Evolutionary conservation across 768 basidiomycete genomes (phyloP), one percentile per base, ranked within the genome.

Genomic region (Tulasnella sp.): DNA sequence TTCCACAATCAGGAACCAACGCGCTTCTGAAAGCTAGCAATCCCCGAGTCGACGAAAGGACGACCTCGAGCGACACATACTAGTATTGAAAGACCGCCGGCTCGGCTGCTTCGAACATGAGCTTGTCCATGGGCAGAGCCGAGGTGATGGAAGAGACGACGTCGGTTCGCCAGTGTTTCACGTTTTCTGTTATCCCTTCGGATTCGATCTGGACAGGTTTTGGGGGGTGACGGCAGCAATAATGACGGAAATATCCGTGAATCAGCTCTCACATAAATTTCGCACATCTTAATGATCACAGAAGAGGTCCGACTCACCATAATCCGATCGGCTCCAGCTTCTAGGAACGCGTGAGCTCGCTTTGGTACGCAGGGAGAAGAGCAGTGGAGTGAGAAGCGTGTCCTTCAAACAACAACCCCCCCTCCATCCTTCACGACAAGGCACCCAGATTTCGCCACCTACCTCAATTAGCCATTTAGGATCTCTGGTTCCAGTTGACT

Each of bases 91-190:
- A 89, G 9, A 88, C 87, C 83, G 87, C 86, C 1, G 87, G 87
- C 81, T 88, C 88, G 12, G 89, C 88, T 8, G 87, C 88, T 82
- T 88, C 87, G 81, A 88, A 88, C 88, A 88, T 89, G 80, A 89
- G 85, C 79, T 88, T 87, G 58, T 87, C 86, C 64, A 86, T 85
- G 12, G 87, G 88, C 8, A 89, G 85, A 7, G 84, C 85, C 48
- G 86, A 85, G 41, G 86, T 87, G 54, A 89, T 87, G 14, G 85
- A 85, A 37, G 87, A 87, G 75, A 89, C 88, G 50, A 86, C 87
- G 81, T 89, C 88, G 73, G 86, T 88, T 9, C 87, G 85, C 87
- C 86, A 88, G 22, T 80, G 82, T 58, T 84, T 83, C 41, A 89
- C 88, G 83, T 89, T 89, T 82, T 89, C 88, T 0, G 88, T 88